Base-by-base conservation (phyloP, 192 early-diverging fungal genomes). In the Umbelopsis isabellina region DNA sequence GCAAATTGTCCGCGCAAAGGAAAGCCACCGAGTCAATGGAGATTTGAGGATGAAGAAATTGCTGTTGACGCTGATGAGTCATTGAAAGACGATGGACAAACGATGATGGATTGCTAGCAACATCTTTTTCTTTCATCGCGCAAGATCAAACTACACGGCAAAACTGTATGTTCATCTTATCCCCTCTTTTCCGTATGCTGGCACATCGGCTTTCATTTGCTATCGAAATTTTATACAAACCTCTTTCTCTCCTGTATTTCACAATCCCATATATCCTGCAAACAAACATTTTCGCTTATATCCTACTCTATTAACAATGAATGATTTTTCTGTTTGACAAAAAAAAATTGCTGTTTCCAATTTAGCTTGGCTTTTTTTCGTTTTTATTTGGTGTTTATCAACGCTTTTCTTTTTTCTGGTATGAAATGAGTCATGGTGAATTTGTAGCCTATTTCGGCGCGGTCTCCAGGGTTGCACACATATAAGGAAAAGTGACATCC, bases 21-120 rank as follows among this genome's bases (percentile, higher is more conserved):
- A 51, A 53, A 65, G 22, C 75, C 71, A 46, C 75, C 75, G 25
- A 67, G 64, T 44, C 71, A 75, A 47, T 75, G 73, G 73, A 45
- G 21, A 41, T 45, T 46, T 20, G 13, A 49, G 27, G 49, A 27
- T 35, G 46, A 52, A 9, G 21, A 52, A n/a, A 25, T 52, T 8
- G 10, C 25, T 4, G 51, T 23, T 21, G 51, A 52, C 13, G 25
- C 20, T 22, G 51, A 52, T 52, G 25, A 52, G 25, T 20, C 22
- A 52, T 22, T 52, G 30, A n/a, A 33, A 2, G 13, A 35, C 7
- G 15, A 13, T 18, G 37, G 2, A 41, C 16, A 69, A 49, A 69
- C 30, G 13, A 53, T 51, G 21, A 23, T 15, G 12, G 15, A 51
- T 49, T 21, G 23, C 41, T 22, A 46, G 61, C 47, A 65, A 35